These are phyloP conservation scores for Conticribra guillardii DNA, from an alignment of 108 stramenopile species.

Conservation along the genomic window DNA sequence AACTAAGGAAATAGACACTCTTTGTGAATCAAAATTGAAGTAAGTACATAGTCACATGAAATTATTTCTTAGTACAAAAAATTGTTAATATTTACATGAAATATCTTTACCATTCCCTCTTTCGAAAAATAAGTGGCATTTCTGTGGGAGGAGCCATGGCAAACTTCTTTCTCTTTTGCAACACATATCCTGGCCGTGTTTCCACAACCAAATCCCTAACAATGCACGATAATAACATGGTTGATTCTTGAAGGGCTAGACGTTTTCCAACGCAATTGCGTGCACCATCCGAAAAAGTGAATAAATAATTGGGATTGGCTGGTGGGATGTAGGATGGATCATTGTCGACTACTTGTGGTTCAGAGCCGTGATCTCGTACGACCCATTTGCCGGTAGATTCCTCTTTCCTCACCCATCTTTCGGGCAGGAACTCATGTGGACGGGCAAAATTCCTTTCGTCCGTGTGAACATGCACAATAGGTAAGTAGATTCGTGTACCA, in stretches of 20 bases:
- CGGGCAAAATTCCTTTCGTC: constrained; percentile 47
- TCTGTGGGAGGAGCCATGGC: constrained; percentile 7
- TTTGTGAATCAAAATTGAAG: too few species aligned
- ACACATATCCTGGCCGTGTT: background rate
- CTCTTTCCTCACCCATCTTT: constrained; percentile 54
- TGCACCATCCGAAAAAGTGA: constrained; percentile 43
- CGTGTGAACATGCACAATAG: constrained; percentile 47
- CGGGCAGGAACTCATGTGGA: constrained; percentile 58
- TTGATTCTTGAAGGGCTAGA: constrained; percentile 32
- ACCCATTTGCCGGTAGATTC: constrained; percentile 21
- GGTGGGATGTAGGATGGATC: constrained; percentile 26
- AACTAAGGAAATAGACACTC: too few species aligned
- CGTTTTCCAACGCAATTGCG: constrained; percentile 46
- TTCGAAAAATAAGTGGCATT: constrained; percentile 31
- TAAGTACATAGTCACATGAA: too few species aligned
- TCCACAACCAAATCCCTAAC: constrained; percentile 35
- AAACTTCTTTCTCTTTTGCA: constrained; percentile 30
- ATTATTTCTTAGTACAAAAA: too few species aligned
- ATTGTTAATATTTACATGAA: too few species aligned
- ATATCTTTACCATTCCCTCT: constrained; percentile 20
- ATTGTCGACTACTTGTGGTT: background rate
- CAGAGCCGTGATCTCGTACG: constrained; percentile 19
- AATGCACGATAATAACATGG: constrained; percentile 28
- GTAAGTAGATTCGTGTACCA: constrained; percentile 43
- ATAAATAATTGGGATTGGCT: constrained; percentile 38